These are phyloP conservation scores for Psilocybe azurescens DNA, from an alignment of 768 basidiomycete genomes.

Conservation along the genomic window DNA sequence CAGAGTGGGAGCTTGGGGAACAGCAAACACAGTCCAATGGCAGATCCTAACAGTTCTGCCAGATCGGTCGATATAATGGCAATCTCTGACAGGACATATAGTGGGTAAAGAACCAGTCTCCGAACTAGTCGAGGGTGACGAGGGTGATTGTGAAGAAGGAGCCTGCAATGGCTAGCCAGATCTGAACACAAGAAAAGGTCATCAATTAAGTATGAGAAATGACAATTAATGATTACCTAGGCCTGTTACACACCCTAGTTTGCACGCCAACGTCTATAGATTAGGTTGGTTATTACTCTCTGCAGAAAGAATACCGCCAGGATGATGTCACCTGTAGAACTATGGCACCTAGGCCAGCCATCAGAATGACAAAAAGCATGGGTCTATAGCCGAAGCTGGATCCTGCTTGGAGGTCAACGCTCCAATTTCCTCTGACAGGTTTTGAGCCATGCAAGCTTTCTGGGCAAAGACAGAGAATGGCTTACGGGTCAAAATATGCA, in stretches of 20 bases:
- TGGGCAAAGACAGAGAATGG: conserved; percentile 16
- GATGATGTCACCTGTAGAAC: conserved; percentile 66
- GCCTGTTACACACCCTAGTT: conserved; percentile 72
- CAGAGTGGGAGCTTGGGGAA: conserved; percentile 64
- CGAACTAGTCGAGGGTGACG: conserved; percentile 51
- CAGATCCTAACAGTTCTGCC: conserved; percentile 72
- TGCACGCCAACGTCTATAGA: conserved; percentile 64
- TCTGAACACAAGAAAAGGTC: conserved; percentile 36
- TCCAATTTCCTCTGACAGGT: conserved; percentile 73
- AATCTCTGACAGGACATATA: conserved; percentile 59
- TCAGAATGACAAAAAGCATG: conserved; percentile 82
- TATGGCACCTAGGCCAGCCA: conserved; percentile 82
- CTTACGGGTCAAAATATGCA: conserved; percentile 88
- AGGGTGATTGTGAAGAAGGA: conserved; percentile 58
- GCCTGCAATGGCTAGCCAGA: conserved; percentile 63
- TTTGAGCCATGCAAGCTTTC: background rate
- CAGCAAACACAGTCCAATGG: conserved; percentile 70
- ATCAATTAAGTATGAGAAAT: background rate
- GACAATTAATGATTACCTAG: conserved; percentile 44
- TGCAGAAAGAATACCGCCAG: conserved; percentile 17
- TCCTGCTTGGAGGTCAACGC: conserved; percentile 80
- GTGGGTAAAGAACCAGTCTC: conserved; percentile 55
- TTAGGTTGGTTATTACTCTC: conserved; percentile 3
- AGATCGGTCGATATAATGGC: conserved; percentile 74
- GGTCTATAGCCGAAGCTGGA: conserved; percentile 81